Base-by-base conservation (phyloP, 768 basidiomycete species). In the Rhizopogon vesiculosus region DNA sequence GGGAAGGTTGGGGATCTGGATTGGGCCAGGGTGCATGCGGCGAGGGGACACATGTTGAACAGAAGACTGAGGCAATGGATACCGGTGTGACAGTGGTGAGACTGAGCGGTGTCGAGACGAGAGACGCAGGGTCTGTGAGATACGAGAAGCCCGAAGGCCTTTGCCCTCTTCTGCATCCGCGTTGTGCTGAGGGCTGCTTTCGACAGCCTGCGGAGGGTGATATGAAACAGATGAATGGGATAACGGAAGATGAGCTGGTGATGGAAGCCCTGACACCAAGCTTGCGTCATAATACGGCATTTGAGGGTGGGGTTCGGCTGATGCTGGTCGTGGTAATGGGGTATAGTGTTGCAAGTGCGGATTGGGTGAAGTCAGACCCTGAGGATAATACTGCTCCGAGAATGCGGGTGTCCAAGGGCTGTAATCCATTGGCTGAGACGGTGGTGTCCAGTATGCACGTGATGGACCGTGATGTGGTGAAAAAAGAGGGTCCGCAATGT, bases 81-180 rank as follows among this genome's bases (percentile, higher is more conserved):
- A 81, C 25, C 80, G 74, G 61, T 83, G 84, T 10, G 84, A 79
- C 46, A 70, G 76, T 6, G 78, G 88, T 25, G 88, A 90, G 22
- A 81, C 80, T 0, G 85, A 84, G 25, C 81, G 80, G 57, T 81
- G 70, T 13, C 86, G 75, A 25, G 82, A 82, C 13, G 80, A 77
- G 42, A 77, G 66, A 48, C 79, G 79, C 9, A 89, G 69, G 58
- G 87, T 85, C 45, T 79, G 79, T 25, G 86, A 69, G 42, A 85
- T 76, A 12, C 84, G 77, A 3, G 79, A 76, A 18, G 85, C 80
- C 16, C 78, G 78, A 55, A 80, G 77, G 41, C 85, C 87, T 63
- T 84, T 84, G 38, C 83, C 82, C 61, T 81, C 81, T 68, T 83
- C 77, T 4, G 75, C 70, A 45, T 78, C 79, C 8, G 69, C 53